These are phyloP conservation scores for Sporobolomyces pararoseus DNA, from an alignment of 768 basidiomycete species.

Conservation along the genomic window DNA sequence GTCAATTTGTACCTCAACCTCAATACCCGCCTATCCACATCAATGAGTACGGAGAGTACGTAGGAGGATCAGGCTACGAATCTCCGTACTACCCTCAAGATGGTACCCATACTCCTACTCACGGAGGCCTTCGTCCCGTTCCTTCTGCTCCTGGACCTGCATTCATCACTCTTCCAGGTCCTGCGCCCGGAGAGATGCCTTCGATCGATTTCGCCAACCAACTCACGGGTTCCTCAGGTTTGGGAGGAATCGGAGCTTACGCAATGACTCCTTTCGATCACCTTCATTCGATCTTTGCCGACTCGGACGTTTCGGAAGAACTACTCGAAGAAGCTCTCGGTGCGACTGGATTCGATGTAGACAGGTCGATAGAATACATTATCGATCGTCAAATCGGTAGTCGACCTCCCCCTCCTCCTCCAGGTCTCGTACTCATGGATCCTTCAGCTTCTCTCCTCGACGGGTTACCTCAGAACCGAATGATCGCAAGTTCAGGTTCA, in stretches of 20 bases:
- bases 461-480: conserved; percentile 16
- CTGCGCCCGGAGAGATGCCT: conserved; percentile 36
- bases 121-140: conserved; percentile 7
- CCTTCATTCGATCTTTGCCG: conserved; percentile 79
- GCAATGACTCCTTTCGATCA: conserved; percentile 95
- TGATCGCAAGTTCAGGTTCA: conserved; percentile 29
- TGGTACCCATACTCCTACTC: not conserved
- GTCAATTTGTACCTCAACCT: not conserved
- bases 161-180: conserved; percentile 34
- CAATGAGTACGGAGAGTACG: not conserved
- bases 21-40: conserved; percentile 1
- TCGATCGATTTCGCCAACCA: conserved; percentile 41
- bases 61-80: conserved; percentile 14
- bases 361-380: conserved; percentile 89
- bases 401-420: conserved; percentile 53
- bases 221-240: conserved; percentile 16
- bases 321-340: conserved; percentile 91
- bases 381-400: conserved; percentile 58
- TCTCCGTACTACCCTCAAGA: conserved; percentile 26
- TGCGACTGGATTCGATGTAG: conserved; percentile 87
- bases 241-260: conserved; percentile 42
- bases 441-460: conserved; percentile 55
- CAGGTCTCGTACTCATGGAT: not conserved
- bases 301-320: conserved; percentile 77
- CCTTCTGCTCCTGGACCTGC: conserved; percentile 23